A percentile compares a stretch with the other conserved stretches of the same genome.
These are phyloP conservation scores for Acanthamoeba culbertsoni DNA, from an alignment of 208 protist genomes.

Conservation along the genomic window DNA sequence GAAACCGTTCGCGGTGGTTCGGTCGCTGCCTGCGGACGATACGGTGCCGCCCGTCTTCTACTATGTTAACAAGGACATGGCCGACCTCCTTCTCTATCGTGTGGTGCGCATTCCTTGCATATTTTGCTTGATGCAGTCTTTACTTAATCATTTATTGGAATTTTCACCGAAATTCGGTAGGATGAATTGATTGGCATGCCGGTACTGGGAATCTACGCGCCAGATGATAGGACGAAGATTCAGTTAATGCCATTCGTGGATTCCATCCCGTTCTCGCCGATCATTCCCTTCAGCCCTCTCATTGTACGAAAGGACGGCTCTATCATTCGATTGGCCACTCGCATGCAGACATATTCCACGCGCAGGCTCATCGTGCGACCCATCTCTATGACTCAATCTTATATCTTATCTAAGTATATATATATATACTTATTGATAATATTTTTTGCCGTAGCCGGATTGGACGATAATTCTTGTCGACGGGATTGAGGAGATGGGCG, in stretches of 20 bases:
- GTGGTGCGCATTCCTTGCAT: neutral
- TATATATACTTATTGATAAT: neutral
- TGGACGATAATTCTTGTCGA: neutral
- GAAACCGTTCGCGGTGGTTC: neutral
- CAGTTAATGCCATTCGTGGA: neutral
- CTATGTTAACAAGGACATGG: neutral
- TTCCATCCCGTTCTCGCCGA: neutral
- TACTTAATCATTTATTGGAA: neutral
- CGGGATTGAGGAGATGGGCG: neutral
- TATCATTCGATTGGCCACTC: neutral
- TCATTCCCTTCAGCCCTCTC: neutral
- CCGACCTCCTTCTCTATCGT: neutral
- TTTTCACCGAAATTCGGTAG: neutral
- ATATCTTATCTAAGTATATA: neutral
- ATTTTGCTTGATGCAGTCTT: neutral
- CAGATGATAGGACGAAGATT: neutral
- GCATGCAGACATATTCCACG: neutral
- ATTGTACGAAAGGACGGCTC: neutral
- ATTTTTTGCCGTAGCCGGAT: neutral
- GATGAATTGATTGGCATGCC: neutral
- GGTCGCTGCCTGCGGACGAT: neutral
- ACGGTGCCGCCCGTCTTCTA: neutral
- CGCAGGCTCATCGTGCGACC: neutral
- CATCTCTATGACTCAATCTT: too few relatives aligned
- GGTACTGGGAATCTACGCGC: neutral